Percentiles rank a stretch among this genome's conserved stretches.
Evolutionary conservation across 441 rosid genomes (phyloP).

Genomic region (Pelargonium fulgidum): DNA sequence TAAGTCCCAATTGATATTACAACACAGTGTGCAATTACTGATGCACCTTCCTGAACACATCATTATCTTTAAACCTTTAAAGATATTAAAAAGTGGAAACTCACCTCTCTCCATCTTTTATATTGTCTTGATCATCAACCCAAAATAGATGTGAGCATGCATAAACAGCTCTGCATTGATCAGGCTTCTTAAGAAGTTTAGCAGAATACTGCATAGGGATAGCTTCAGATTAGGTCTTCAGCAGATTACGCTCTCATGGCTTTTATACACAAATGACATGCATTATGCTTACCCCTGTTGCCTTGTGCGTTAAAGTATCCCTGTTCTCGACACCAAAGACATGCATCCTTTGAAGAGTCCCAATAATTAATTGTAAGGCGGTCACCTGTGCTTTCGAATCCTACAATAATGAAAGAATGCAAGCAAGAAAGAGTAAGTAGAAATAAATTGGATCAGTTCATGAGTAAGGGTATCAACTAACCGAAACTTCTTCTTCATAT

Average conservation of each 20-base stretch:
- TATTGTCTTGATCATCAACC: conserved; percentile 80
- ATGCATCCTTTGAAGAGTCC: conserved; percentile 96
- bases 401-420: conserved; percentile 35
- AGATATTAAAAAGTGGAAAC: conserved; percentile 4
- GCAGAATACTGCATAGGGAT: conserved; percentile 79
- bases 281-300: conserved; percentile 74
- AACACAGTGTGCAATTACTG: neutral
- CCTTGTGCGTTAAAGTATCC: conserved; percentile 95
- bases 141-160: conserved; percentile 95
- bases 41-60: neutral
- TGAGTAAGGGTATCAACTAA: conserved; percentile 34
- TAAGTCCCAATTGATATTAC: neutral
- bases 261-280: conserved; percentile 13
- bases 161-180: conserved; percentile 96
- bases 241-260: conserved; percentile 12
- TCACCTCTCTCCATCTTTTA: conserved; percentile 95
- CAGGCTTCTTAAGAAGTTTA: conserved; percentile 94
- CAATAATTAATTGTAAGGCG: conserved; percentile 76
- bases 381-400: conserved; percentile 95
- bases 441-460: neutral
- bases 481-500: conserved; percentile 93
- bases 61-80: neutral
- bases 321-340: conserved; percentile 96
- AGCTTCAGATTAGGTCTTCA: conserved; percentile 23
- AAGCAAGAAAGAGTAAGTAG: conserved; percentile 14